Evolutionary conservation across 371 early-diverging fungal genomes (phyloP).

Genomic region (Mortierella sp.): DNA sequence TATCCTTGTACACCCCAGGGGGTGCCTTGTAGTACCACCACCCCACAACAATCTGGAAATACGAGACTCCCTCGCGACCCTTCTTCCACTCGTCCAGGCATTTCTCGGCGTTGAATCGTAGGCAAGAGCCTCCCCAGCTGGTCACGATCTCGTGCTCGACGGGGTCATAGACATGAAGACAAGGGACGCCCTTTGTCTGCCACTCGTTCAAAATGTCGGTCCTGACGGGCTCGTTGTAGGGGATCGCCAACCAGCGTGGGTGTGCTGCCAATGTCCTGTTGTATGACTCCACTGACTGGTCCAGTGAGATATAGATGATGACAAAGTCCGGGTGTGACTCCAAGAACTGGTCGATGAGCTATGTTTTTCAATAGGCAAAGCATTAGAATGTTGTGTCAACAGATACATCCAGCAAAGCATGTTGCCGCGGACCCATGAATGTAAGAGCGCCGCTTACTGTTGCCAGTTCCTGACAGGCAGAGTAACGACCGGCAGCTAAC

Average conservation of each 20-base stretch:
- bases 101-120: conserved; percentile 47
- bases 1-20: conserved; percentile 34
- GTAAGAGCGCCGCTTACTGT: conserved; percentile 14
- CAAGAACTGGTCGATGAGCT: conserved; percentile 43
- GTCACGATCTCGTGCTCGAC: conserved; percentile 47
- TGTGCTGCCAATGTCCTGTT: conserved; percentile 44
- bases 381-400: background rate
- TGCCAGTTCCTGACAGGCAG: conserved; percentile 50
- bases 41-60: conserved; percentile 41
- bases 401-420: background rate
- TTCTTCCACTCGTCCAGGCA: conserved; percentile 45
- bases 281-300: conserved; percentile 27
- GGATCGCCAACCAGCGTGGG: conserved; percentile 50
- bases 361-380: background rate
- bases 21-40: conserved; percentile 51
- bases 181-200: conserved; percentile 47
- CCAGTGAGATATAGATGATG: conserved; percentile 45
- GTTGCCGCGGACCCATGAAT: background rate
- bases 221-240: conserved; percentile 41
- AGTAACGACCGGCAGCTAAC: conserved; percentile 47
- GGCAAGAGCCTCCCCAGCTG: conserved; percentile 56
- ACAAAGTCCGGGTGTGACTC: conserved; percentile 41
- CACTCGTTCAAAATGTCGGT: conserved; percentile 47
- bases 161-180: conserved; percentile 49
- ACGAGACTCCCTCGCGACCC: conserved; percentile 39